Base-by-base conservation (phyloP, 345 rosid species). In the Gynandropsis gynandra region DNA sequence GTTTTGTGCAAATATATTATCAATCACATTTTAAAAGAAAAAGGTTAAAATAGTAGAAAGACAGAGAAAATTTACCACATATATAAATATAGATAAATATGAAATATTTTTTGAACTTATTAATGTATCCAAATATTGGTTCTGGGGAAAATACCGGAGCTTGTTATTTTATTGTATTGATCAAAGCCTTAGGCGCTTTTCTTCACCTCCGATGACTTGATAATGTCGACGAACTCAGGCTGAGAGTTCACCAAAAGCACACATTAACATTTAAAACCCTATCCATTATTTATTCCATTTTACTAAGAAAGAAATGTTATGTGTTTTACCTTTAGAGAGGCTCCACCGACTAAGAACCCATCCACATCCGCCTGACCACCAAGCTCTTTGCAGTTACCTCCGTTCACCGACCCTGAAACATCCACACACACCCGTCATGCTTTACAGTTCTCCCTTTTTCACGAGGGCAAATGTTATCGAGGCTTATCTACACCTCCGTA, bases 261-360 rank as follows among this genome's bases (percentile, higher is more conserved):
- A 9, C 13, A 1, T 3, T 36, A 21, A 31, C 17, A 21, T 58
- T 35, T 45, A 54, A 10, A 16, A 44, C 16, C 14, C 21, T 20
- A 31, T 18, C 21, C 10, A 24, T 49, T 13, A 17, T 46, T 9
- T n/a, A n/a, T n/a, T n/a, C n/a, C n/a, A n/a, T n/a, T n/a, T n/a
- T n/a, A 17, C 27, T 14, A 51, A 35, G 14, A 4, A 44, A 20
- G 41, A n/a, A 14, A 16, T 17, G 5, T 10, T n/a, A n/a, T 52
- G 49, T 53, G 10, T 4, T 24, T 16, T 67, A 85, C 88, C 88
- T 86, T 86, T 14, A 86, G 75, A 32, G 95, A 79, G 58, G 95
- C 95, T 49, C 95, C 95, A 41, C 95, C 95, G 32, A 86, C 95
- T 73, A 86, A 75, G 76, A 86, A 86, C 48, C 95, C 95, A 71